Conservation (phyloP, 2,329 filamentous ascomycete species). For the Knoxdaviesia proteae region DNA sequence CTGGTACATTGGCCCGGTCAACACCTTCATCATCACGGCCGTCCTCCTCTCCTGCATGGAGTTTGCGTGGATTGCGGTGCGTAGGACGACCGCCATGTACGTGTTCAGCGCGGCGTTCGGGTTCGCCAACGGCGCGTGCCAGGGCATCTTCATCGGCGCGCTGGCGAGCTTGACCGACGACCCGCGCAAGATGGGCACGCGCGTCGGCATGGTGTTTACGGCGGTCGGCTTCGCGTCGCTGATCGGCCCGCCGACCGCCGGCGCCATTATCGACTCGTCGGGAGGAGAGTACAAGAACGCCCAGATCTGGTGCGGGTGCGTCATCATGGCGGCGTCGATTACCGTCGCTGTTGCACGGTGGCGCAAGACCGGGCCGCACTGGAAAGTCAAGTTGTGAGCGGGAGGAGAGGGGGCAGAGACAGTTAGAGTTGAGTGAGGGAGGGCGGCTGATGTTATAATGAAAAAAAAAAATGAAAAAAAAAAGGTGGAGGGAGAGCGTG, state of each 20-base stretch:
- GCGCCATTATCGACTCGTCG: slow-evolving; percentile 21
- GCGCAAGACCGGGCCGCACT: slow-evolving; percentile 15
- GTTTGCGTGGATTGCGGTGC: slow-evolving; percentile 34
- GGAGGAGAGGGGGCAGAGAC: not conserved
- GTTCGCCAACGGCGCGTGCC: slow-evolving; percentile 19
- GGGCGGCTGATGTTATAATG: no score
- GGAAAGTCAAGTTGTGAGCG: slow-evolving; percentile 14
- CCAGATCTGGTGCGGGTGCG: slow-evolving; percentile 24
- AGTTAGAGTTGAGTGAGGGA: no score
- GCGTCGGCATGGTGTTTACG: slow-evolving; percentile 24
- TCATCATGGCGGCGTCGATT: slow-evolving; percentile 15
- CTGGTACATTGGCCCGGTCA: slow-evolving; percentile 28
- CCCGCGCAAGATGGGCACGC: slow-evolving; percentile 21
- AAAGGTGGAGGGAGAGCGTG: no score
- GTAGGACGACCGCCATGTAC: slow-evolving; percentile 17
- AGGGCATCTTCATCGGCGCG: slow-evolving; percentile 19
- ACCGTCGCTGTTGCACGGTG: slow-evolving; percentile 13
- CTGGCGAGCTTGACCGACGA: slow-evolving; percentile 21
- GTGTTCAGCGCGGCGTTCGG: slow-evolving; percentile 22
- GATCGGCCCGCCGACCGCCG: slow-evolving; percentile 21
- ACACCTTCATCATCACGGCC: slow-evolving; percentile 28
- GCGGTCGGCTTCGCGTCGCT: slow-evolving; percentile 20
- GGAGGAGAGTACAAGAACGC: slow-evolving; percentile 20
- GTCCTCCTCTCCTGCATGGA: slow-evolving; percentile 23
- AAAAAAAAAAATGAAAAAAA: no score